Base-by-base conservation (phyloP, 257 asterid species). In the Thymus quinquecostatus region DNA sequence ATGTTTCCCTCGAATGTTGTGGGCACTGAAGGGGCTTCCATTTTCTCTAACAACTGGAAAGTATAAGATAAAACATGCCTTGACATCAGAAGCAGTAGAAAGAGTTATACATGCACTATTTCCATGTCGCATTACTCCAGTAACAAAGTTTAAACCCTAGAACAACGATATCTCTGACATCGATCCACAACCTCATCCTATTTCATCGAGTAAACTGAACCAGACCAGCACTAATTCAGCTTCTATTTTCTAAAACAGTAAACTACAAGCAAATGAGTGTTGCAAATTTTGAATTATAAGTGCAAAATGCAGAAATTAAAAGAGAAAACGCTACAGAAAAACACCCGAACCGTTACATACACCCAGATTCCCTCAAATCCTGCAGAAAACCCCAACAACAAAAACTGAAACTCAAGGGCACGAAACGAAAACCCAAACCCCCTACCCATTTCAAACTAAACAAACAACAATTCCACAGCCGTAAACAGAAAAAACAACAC, bases 11-110 rank as follows among this genome's bases (percentile, higher is more conserved):
- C 95, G 56, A 73, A 60, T 33, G 76, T 40, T 30, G 74, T 67
- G 10, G 75, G 68, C 47, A 83, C 59, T 54, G 88, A 68, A 75
- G 81, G 67, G 51, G 77, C 90, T 80, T 85, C 97, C 98, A 93
- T 93, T 76, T 78, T 68, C 72, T 70, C 36, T 55, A 72, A 70
- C 63, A 50, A 77, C 86, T 79, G 76, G 56, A 64, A 76, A 21
- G 21, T 54, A 58, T n/a, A 68, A 70, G 58, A 80, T 5, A 60
- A 5, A 68, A 57, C 47, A 71, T 36, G 69, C 40, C 47, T 27
- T 41, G 13, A 66, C 36, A 51, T 62, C 63, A 76, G 67, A 65
- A 58, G 47, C 53, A 74, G 50, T 29, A 50, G 51, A 47, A 68
- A 50, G 30, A 41, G 53, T 62, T 67, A 69, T 69, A 58, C 40